Percentiles rank a stretch among this genome's conserved stretches.
Evolutionary conservation across 441 rosid species (phyloP).

Genomic region (Adansonia grandidieri): DNA sequence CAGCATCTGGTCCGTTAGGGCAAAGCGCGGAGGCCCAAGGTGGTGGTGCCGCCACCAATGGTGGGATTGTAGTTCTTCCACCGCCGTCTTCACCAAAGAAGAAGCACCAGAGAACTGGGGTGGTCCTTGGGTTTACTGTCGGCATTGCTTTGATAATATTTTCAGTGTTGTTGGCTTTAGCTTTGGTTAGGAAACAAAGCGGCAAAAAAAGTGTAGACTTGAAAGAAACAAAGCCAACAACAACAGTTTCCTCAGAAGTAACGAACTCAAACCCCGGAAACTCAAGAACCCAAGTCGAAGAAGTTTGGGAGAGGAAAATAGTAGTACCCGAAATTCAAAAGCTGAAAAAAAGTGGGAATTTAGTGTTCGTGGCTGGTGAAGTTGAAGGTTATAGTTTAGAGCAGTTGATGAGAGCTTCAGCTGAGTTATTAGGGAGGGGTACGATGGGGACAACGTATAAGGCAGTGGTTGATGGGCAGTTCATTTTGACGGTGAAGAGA

Average conservation of each 20-base stretch:
- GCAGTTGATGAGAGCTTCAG: constrained; percentile 86
- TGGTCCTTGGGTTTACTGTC: constrained; percentile 53
- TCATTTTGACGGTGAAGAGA: constrained; percentile 78
- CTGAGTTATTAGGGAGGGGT: constrained; percentile 88
- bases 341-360: constrained; percentile 48
- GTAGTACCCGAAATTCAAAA: constrained; percentile 35
- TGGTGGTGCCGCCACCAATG: constrained; percentile 23
- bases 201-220: constrained; percentile 22
- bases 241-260: constrained; percentile 5
- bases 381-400: constrained; percentile 62
- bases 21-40: constrained; percentile 61
- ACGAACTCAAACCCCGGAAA: constrained; percentile 21
- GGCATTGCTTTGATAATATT: constrained; percentile 53
- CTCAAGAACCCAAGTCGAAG: constrained; percentile 10
- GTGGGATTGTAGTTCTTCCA: constrained; percentile 40
- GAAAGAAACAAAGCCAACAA: constrained; percentile 30
- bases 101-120: constrained; percentile 38
- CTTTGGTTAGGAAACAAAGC: constrained; percentile 47
- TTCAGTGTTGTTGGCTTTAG: constrained; percentile 43
- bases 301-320: constrained; percentile 16
- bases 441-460: constrained; percentile 78
- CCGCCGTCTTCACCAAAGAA: constrained; percentile 49
- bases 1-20: constrained; percentile 50
- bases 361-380: constrained; percentile 76
- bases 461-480: constrained; percentile 71